phyloP scores from a whole-genome alignment of 164 flowering plant species.

The Taxillus chinensis region DNA sequence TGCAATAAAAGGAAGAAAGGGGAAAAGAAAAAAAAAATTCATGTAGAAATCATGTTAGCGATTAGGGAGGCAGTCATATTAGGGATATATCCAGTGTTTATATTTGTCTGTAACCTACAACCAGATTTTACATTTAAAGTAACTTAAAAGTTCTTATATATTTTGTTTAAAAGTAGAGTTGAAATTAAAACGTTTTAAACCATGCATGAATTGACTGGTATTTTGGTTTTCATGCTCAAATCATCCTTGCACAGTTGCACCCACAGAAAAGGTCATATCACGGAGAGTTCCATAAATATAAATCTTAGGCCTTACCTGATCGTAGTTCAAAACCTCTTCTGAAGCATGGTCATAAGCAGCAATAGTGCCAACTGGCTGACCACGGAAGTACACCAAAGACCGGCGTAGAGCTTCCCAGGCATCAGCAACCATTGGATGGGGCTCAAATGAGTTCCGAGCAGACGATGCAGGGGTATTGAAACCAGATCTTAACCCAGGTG shows the following conservation, averaged over 20 bases:
- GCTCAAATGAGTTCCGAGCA: slow-evolving; percentile 27
- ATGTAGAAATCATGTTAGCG: too few relatives aligned
- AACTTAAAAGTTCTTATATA: too few relatives aligned
- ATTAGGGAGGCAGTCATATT: too few relatives aligned
- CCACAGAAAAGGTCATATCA: not conserved
- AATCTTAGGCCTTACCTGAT: slow-evolving; percentile 13
- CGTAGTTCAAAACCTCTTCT: slow-evolving; percentile 25
- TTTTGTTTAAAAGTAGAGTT: too few relatives aligned
- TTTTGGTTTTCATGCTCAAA: not conserved
- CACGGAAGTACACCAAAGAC: slow-evolving; percentile 26
- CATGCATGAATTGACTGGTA: not conserved
- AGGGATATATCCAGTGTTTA: too few relatives aligned
- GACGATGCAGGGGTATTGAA: slow-evolving; percentile 41
- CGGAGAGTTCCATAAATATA: not conserved
- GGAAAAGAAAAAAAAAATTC: too few relatives aligned
- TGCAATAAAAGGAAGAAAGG: too few relatives aligned
- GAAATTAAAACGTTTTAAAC: too few relatives aligned
- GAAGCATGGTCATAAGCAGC: slow-evolving; percentile 24
- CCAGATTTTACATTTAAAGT: too few relatives aligned
- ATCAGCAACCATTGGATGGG: slow-evolving; percentile 36
- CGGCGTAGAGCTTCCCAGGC: slow-evolving; percentile 36
- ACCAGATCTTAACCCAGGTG: slow-evolving; percentile 36
- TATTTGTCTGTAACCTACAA: too few relatives aligned
- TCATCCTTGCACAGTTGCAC: not conserved
- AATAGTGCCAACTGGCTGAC: slow-evolving; percentile 28